Base-by-base conservation (phyloP, 441 rosid species). In the Mallotus repandus region DNA sequence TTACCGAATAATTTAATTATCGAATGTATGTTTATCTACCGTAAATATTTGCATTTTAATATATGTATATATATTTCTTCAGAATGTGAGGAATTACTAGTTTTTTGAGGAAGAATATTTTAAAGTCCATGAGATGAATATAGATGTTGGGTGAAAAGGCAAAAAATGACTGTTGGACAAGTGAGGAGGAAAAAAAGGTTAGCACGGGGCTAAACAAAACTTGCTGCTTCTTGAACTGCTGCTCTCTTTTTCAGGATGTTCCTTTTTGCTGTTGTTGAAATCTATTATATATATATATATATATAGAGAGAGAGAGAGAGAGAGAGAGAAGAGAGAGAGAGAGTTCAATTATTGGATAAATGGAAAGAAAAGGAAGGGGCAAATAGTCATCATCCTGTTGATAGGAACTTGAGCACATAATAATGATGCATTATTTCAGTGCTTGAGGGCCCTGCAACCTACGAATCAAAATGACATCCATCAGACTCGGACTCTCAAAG, bases 401-500 rank as follows among this genome's bases (percentile, higher is more conserved):
- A 69, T 35, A 9, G 22, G 7, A 57, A 41, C 48, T n/a, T 69
- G 52, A 19, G 32, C 32, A 55, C 52, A 68, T 9, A 45, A 7
- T 54, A 19, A 41, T 41, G 5, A 69, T 19, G 56, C n/a, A 46
- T 22, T 21, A 35, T 22, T 62, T 38, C 70, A 2, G 21, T 54
- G 65, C 13, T 46, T 9, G 18, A 32, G 70, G 60, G 32, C 61
- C 59, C 61, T 68, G 59, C 15, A 54, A 35, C 52, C 49, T 70
- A 32, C 18, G 19, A 25, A 18, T 49, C 62, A 55, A 41, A n/a
- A 5, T n/a, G 56, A 49, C 29, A 62, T 16, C 9, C 13, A 29
- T 59, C 32, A 15, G 45, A n/a, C n/a, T n/a, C n/a, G n/a, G n/a
- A 45, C 45, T 45, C 32, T 64, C 25, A 32, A 52, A 16, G 2